Percentiles rank a stretch among this genome's conserved stretches.
phyloP scores from a whole-genome alignment of 148 eudicot species.

The Talinum fruticosum region DNA sequence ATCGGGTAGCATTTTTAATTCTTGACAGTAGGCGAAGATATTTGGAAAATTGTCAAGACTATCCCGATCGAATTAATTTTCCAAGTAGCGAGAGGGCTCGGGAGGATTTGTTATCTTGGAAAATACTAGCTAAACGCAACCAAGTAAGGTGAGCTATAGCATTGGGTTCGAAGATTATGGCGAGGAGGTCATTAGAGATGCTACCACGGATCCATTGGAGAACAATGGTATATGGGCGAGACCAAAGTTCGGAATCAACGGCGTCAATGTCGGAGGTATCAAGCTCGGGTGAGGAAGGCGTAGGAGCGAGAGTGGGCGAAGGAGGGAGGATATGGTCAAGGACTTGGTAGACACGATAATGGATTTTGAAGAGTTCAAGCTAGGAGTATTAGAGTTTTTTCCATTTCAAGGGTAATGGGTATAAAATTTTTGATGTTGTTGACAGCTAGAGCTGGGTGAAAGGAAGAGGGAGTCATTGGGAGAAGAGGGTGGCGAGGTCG shows the following conservation, averaged over 20 bases:
- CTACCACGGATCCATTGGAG: constrained; percentile 35
- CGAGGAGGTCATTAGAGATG: constrained; percentile 26
- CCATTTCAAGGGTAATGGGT: background rate
- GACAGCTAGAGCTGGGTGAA: background rate
- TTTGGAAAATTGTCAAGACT: background rate
- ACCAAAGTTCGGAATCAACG: background rate
- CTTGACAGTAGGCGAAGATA: background rate
- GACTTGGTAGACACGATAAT: background rate
- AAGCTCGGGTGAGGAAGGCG: background rate
- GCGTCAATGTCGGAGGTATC: background rate
- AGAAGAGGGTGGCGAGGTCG: no score
- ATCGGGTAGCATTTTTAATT: background rate
- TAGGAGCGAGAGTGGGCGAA: no score
- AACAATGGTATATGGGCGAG: constrained; percentile 12
- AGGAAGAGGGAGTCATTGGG: no score
- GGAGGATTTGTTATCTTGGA: background rate
- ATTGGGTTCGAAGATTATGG: constrained; percentile 17
- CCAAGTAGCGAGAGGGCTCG: background rate
- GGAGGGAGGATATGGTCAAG: constrained; percentile 1
- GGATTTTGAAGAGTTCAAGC: background rate
- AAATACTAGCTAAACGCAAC: background rate
- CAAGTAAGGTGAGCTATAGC: background rate
- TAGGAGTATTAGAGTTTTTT: background rate
- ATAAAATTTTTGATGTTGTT: background rate
- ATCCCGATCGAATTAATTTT: background rate